phyloP scores from a whole-genome alignment of 1,139 yeast species.

The Candida frijolesensis region DNA sequence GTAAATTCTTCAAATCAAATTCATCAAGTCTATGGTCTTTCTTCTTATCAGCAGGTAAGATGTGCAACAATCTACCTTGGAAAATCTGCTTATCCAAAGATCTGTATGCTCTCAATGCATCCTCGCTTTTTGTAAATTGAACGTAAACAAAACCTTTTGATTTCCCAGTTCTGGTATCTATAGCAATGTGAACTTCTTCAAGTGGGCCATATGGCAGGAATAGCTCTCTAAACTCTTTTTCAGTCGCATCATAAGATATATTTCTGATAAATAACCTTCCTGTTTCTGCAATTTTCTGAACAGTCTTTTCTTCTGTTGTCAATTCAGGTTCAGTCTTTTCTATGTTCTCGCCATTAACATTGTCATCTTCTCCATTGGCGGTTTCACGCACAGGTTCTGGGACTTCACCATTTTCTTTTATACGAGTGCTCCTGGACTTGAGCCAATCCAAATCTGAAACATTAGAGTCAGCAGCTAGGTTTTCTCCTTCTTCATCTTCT shows the following conservation, averaged over 20 bases:
- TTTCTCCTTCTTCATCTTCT: constrained; percentile 19
- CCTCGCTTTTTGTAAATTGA: constrained; percentile 62
- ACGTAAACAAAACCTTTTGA: constrained; percentile 94
- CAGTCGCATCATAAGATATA: constrained; percentile 77
- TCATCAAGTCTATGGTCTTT: constrained; percentile 83
- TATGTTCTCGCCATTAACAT: constrained; percentile 14
- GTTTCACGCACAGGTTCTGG: constrained; percentile 21
- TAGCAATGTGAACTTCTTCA: constrained; percentile 85
- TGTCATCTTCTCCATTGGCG: constrained; percentile 21
- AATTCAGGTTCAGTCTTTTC: constrained; percentile 20
- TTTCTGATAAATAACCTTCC: constrained; percentile 90
- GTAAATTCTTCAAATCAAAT: constrained; percentile 85
- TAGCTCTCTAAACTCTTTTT: constrained; percentile 69
- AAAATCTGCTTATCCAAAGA: constrained; percentile 84
- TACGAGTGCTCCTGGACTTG: constrained; percentile 72
- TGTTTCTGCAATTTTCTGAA: constrained; percentile 60
- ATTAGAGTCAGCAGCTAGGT: constrained; percentile 50
- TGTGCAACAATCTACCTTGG: constrained; percentile 92
- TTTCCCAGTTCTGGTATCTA: constrained; percentile 86
- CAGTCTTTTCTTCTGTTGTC: constrained; percentile 42
- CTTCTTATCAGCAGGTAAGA: constrained; percentile 82
- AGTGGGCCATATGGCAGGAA: constrained; percentile 60
- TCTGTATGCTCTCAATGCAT: constrained; percentile 76
- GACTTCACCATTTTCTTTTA: constrained; percentile 52
- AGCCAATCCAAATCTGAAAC: constrained; percentile 91